Conservation (phyloP, 2,329 filamentous ascomycete species). For the Thelonectria discophora region DNA sequence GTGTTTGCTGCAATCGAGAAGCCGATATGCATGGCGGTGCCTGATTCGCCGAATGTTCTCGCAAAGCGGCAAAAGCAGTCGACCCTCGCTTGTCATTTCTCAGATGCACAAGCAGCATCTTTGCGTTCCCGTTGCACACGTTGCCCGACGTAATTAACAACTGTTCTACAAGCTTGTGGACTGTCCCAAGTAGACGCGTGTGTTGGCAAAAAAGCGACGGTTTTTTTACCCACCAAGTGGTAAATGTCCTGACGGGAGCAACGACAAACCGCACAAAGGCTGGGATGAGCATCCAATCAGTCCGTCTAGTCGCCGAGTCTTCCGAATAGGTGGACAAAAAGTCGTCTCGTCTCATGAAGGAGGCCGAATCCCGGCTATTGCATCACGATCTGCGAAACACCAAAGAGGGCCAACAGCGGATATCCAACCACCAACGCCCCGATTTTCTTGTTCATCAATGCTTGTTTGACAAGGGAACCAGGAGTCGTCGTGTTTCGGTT, state of each 20-base stretch:
- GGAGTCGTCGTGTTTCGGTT: constrained; percentile 5
- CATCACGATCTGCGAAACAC: constrained; percentile 36
- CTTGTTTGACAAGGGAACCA: constrained; percentile 29
- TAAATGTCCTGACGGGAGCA: constrained; percentile 1
- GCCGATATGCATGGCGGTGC: no score
- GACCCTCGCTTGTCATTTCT: neutral
- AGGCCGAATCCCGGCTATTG: constrained; percentile 13
- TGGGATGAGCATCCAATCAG: constrained; percentile 9
- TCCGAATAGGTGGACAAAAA: neutral
- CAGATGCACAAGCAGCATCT: neutral
- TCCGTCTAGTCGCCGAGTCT: neutral
- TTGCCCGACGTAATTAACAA: neutral
- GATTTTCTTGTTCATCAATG: constrained; percentile 25
- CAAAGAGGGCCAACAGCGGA: constrained; percentile 24
- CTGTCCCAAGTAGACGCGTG: constrained; percentile 1
- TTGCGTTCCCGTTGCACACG: neutral
- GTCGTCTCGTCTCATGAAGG: neutral
- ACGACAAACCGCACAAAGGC: constrained; percentile 13
- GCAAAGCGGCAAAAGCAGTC: no score
- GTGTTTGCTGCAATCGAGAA: no score
- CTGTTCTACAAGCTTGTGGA: neutral
- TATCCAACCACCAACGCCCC: constrained; percentile 25
- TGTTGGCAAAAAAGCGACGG: constrained; percentile 4
- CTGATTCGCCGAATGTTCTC: no score
- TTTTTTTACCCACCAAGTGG: neutral